Evolutionary conservation across 805 yeast genomes (phyloP), one percentile per base, ranked within the genome.

Genomic region (Lipomyces orientalis): DNA sequence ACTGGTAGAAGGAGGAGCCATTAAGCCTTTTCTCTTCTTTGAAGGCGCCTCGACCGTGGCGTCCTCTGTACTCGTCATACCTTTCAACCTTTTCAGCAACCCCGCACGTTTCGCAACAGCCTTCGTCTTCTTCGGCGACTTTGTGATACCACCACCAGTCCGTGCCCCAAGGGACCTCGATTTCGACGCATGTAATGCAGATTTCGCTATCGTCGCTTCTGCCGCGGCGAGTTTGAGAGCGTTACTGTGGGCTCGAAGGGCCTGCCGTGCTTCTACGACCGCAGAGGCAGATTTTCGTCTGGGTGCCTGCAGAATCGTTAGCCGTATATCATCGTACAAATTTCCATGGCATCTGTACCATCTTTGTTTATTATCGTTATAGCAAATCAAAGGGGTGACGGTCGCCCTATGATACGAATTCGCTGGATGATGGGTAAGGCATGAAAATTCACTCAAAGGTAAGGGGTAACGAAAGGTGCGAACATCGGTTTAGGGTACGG

Each of bases 221-320:
- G 67, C 66, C 6, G 72, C 72, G 33, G 59, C 65, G 9, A 66
- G 68, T 49, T 69, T 69, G 16, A 69, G 61, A 4, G 67, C 65
- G 49, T 69, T 43, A 9, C 58, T 34, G 54, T 69, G 66, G 8
- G 71, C 72, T 12, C 72, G 69, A 10, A 58, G 61, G 4, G 65
- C 71, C 52, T 67, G 72, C 19, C 72, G 64, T 8, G 65, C 65
- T 14, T 69, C 70, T 12, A 69, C 55, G 9, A 67, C 61, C 34
- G 56, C 61, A 22, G 55, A 64, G 52, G 64, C 58, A 25, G 72
- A 63, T 67, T 58, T 61, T 31, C 72, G 60, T 29, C 67, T 61
- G 9, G 72, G 70, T 1, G 67, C 70, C 72, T 69, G 55, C 25
- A n/a, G 4, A 43, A 43, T 16, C 14, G 14, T 37, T 37, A 37